These are phyloP conservation scores for Lactarius akahatsu DNA, from an alignment of 768 basidiomycete species.

Conservation along the genomic window DNA sequence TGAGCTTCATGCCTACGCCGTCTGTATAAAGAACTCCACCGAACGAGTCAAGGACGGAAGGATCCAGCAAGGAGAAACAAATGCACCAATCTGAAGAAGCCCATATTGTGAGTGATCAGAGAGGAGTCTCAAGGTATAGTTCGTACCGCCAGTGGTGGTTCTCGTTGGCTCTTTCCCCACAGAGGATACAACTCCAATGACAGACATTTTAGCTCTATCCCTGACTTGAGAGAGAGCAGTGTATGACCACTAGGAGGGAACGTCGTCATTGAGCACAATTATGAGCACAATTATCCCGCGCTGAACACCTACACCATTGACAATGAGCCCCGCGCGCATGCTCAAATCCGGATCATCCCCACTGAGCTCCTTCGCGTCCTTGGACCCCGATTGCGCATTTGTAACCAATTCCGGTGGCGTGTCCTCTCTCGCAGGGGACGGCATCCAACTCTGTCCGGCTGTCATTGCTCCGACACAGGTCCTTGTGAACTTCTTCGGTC, in stretches of 20 bases:
- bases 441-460: not conserved
- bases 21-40: constrained; percentile 33
- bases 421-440: not conserved
- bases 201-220: constrained; percentile 30
- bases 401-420: not conserved
- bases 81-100: constrained; percentile 45
- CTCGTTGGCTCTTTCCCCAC: constrained; percentile 19
- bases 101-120: constrained; percentile 6
- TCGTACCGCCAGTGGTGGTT: constrained; percentile 36
- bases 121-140: constrained; percentile 2
- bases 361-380: not conserved
- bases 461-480: not conserved
- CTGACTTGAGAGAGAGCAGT: constrained; percentile 18
- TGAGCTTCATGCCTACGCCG: constrained; percentile 30
- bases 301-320: constrained; percentile 14
- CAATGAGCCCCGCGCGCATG: constrained; percentile 23
- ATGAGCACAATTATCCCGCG: not conserved
- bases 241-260: constrained; percentile 15
- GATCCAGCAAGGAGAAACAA: constrained; percentile 51
- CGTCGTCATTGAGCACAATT: not conserved
- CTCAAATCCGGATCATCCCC: constrained; percentile 1
- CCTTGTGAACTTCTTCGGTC: not conserved
- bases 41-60: constrained; percentile 43
- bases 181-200: constrained; percentile 37
- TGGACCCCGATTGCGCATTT: not conserved